A percentile compares a stretch with the other conserved stretches of the same genome.
phyloP scores from a whole-genome alignment of 2,329 filamentous ascomycete genomes.

The Hypoxylon sp. region DNA sequence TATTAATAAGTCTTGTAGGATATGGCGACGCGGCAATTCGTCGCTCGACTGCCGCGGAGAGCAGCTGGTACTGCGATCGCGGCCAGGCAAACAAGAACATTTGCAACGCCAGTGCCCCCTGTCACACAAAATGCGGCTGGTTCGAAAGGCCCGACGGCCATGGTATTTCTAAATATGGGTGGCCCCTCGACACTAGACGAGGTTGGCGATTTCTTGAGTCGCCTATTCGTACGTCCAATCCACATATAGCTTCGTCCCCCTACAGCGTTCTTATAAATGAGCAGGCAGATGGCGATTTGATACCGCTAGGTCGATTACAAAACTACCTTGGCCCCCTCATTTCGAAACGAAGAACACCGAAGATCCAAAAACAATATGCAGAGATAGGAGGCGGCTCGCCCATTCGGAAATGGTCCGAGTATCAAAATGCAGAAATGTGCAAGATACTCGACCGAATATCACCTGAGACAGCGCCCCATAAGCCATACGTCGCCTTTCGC shows the following conservation, averaged over 20 bases:
- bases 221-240: slow-evolving; percentile 81
- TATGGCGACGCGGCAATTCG: slow-evolving; percentile 61
- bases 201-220: slow-evolving; percentile 89
- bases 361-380: slow-evolving; percentile 95
- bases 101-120: slow-evolving; percentile 78
- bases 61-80: slow-evolving; percentile 51
- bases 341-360: slow-evolving; percentile 88
- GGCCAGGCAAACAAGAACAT: slow-evolving; percentile 58
- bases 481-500: slow-evolving; percentile 96
- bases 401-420: slow-evolving; percentile 97
- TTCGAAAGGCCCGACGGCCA: slow-evolving; percentile 88
- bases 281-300: slow-evolving; percentile 91
- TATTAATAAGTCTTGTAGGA: slow-evolving; percentile 14
- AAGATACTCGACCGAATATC: slow-evolving; percentile 93
- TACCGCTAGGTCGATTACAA: slow-evolving; percentile 94
- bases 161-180: slow-evolving; percentile 99
- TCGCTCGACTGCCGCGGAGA: slow-evolving; percentile 57
- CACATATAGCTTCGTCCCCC: slow-evolving; percentile 20
- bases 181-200: slow-evolving; percentile 90
- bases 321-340: slow-evolving; percentile 92
- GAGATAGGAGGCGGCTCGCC: slow-evolving; percentile 98
- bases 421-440: slow-evolving; percentile 96
- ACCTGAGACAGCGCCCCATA: slow-evolving; percentile 94
- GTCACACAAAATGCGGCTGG: slow-evolving; percentile 83
- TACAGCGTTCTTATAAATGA: slow-evolving; percentile 37